Evolutionary conservation across 768 basidiomycete genomes (phyloP).

Genomic region (Dacryopinax primogenitus): DNA sequence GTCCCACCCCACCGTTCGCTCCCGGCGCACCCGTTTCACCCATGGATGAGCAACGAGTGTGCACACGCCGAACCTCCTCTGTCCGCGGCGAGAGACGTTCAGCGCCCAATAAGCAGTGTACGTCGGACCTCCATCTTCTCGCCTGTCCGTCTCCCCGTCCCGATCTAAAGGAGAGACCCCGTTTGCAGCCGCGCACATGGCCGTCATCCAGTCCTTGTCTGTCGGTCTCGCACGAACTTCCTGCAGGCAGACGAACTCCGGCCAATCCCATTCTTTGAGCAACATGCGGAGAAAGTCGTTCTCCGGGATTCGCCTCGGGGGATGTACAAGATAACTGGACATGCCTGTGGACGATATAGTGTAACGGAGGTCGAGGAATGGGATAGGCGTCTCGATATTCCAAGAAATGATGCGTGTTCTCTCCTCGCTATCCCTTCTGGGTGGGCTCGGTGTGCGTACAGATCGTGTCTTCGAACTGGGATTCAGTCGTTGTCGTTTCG

Average conservation of each 20-base stretch:
- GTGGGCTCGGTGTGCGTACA: neutral
- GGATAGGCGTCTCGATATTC: conserved; percentile 16
- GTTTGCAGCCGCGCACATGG: conserved; percentile 10
- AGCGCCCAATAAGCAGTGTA: conserved; percentile 15
- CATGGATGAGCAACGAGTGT: conserved; percentile 10
- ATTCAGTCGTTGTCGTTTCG: neutral
- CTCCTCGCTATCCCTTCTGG: neutral
- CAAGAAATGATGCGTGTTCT: conserved; percentile 13
- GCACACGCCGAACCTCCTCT: conserved; percentile 14
- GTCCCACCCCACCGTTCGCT: conserved; percentile 16
- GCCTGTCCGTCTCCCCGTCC: neutral
- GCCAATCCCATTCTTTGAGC: conserved; percentile 12
- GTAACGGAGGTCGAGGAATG: conserved; percentile 1
- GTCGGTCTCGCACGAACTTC: conserved; percentile 13
- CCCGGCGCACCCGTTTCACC: neutral
- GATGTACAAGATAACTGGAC: conserved; percentile 7
- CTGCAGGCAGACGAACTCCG: conserved; percentile 15
- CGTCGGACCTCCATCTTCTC: conserved; percentile 7
- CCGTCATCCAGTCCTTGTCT: conserved; percentile 10
- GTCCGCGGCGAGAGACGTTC: neutral
- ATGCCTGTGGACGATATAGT: neutral
- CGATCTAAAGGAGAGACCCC: neutral
- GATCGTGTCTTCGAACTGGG: neutral
- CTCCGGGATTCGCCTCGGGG: neutral
- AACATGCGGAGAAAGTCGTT: neutral